Evolutionary conservation across 2,329 filamentous ascomycete genomes (phyloP), one percentile per base, ranked within the genome.

Genomic region (Penicillium brasilianum): DNA sequence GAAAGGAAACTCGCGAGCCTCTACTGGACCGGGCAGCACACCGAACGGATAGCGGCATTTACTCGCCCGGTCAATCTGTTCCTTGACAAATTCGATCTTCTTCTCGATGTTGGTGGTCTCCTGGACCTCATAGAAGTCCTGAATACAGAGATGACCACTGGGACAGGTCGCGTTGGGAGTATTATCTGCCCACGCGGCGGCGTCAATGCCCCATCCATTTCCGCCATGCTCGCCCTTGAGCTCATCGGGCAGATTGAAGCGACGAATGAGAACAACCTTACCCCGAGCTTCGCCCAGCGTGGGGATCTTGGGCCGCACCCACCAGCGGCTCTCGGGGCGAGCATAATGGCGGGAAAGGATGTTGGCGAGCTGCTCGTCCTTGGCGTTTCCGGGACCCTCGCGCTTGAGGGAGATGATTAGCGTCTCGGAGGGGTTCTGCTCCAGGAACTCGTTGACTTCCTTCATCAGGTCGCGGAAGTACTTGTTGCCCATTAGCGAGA

Each of bases 61-160:
- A 36, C 84, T 85, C 4, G 93, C 87, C 32, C 92, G 87, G 73
- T 90, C 88, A 50, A 97, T 86, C 69, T 97, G 93, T 25, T 88
- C 88, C 61, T 85, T 88, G 56, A 87, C 87, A 70, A 88, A 88
- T 44, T 83, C 78, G 61, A 96, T 90, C 83, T 98, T 99, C 77
- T 88, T 87, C 39, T 89, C 83, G 61, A 98, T 94, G 69, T 89
- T 90, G 61, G 86, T 81, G 22, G 85, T 87, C 76, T 92, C 87
- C 49, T 89, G 80, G 36, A 99, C 88, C 72, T 96, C 92, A 82
- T 96, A 98, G 77, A 94, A 97, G 80, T 98, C 95, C 80, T 98
- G 95, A 44, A 98, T 88, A 66, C 91, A 88, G 61, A 97, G 87
- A 65, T 88, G 82, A 3, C 91, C 92, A 69, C 88, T 88, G 9